A percentile compares a stretch with the other conserved stretches of the same genome.
Evolutionary conservation across 225 moss, liverwort and hornwort genomes (phyloP).

Genomic region (Marchantia polymorpha): DNA sequence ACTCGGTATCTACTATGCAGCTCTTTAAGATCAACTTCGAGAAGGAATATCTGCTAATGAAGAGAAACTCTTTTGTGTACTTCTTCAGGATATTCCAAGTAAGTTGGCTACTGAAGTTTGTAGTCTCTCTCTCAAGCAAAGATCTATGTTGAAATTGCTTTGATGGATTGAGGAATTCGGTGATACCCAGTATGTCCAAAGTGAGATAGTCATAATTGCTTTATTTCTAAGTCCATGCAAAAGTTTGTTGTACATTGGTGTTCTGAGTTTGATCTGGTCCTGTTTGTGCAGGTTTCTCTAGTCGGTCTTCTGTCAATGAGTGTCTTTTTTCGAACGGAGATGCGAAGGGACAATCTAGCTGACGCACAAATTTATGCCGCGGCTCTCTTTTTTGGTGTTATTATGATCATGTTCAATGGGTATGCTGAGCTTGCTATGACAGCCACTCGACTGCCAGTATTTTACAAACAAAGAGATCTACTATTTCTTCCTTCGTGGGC

Average conservation of each 20-base stretch:
- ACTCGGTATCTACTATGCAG: slow-evolving; percentile 37
- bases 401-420: slow-evolving; percentile 71
- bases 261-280: not conserved
- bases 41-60: slow-evolving; percentile 66
- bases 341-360: slow-evolving; percentile 35
- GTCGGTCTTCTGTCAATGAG: slow-evolving; percentile 61
- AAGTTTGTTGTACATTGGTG: too few relatives aligned
- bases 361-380: slow-evolving; percentile 46
- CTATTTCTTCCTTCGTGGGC: slow-evolving; percentile 76
- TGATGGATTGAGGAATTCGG: too few relatives aligned
- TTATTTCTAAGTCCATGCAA: too few relatives aligned
- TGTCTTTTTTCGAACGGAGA: slow-evolving; percentile 52
- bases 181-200: too few relatives aligned
- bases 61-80: slow-evolving; percentile 59
- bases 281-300: slow-evolving; percentile 45
- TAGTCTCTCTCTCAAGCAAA: too few relatives aligned
- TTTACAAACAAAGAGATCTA: slow-evolving; percentile 67
- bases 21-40: slow-evolving; percentile 67
- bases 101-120: not conserved
- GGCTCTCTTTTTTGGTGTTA: slow-evolving; percentile 56
- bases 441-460: slow-evolving; percentile 64
- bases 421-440: slow-evolving; percentile 70
- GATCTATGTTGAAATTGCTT: too few relatives aligned
- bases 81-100: slow-evolving; percentile 65
- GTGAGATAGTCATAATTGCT: too few relatives aligned